These are phyloP conservation scores for Eutrema salsugineum DNA, from an alignment of 441 rosid species.

Conservation along the genomic window DNA sequence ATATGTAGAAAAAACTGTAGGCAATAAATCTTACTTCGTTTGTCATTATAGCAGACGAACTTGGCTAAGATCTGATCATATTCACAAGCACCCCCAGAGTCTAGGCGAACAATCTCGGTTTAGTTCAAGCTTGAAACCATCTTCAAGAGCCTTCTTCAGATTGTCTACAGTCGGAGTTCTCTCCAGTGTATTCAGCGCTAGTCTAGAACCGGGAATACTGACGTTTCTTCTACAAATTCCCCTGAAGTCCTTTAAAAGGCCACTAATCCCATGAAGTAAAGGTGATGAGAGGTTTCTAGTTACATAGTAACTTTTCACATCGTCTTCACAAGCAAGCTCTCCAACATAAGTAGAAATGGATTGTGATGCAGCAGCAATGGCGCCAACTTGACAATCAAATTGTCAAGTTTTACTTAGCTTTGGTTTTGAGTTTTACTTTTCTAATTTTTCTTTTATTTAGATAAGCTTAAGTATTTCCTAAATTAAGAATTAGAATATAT, in stretches of 20 bases:
- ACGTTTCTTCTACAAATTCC: constrained; percentile 20
- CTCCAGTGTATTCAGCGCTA: not conserved
- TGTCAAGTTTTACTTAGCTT: no score
- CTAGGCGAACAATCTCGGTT: constrained; percentile 17
- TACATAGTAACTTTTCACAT: not conserved
- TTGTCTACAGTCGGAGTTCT: not conserved
- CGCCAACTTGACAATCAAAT: no score
- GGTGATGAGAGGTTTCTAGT: not conserved
- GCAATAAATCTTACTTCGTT: no score
- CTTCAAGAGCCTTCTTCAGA: constrained; percentile 12
- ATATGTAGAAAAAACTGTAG: no score
- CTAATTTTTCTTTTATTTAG: no score
- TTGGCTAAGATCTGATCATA: not conserved
- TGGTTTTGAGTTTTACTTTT: no score
- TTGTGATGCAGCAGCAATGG: no score
- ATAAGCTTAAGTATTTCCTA: no score
- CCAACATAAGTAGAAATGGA: not conserved
- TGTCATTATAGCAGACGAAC: not conserved
- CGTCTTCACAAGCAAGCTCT: not conserved
- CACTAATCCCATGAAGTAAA: not conserved
- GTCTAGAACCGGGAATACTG: constrained; percentile 9
- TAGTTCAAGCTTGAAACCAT: constrained; percentile 41
- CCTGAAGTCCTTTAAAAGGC: not conserved
- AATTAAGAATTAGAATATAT: no score
- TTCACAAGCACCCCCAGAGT: constrained; percentile 27